A percentile compares a stretch with the other conserved stretches of the same genome.
phyloP scores from a whole-genome alignment of 1,284 basidiomycete species.

The Puccinia triticina region DNA sequence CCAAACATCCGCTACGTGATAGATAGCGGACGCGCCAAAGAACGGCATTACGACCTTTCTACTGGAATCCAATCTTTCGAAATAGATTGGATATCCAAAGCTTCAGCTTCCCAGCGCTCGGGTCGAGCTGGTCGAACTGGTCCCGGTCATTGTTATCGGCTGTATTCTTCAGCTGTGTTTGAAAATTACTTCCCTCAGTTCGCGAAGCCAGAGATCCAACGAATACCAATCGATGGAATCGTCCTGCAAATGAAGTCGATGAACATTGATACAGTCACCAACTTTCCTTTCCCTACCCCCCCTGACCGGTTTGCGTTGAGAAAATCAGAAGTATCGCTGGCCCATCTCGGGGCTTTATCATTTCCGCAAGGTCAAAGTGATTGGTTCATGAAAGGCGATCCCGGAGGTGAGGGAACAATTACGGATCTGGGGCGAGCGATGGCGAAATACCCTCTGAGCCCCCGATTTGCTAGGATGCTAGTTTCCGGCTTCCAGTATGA shows the following conservation, averaged over 20 bases:
- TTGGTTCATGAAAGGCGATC: constrained; percentile 63
- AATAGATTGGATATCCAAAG: constrained; percentile 75
- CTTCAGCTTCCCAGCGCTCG: constrained; percentile 72
- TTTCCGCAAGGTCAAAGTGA: constrained; percentile 39
- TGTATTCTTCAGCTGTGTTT: constrained; percentile 75
- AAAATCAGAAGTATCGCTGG: constrained; percentile 80
- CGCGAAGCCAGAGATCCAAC: constrained; percentile 85
- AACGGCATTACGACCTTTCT: constrained; percentile 69
- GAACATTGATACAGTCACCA: constrained; percentile 94
- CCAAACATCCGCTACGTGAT: constrained; percentile 76
- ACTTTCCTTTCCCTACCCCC: constrained; percentile 97
- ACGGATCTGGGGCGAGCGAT: constrained; percentile 87
- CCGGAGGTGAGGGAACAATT: constrained; percentile 66
- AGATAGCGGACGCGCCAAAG: constrained; percentile 77
- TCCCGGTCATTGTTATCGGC: constrained; percentile 76
- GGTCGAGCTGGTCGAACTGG: constrained; percentile 77
- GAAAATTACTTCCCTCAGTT: constrained; percentile 90
- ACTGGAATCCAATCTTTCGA: constrained; percentile 74
- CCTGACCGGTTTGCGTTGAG: constrained; percentile 78
- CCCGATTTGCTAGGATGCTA: constrained; percentile 91
- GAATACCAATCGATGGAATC: constrained; percentile 94
- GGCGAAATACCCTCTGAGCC: constrained; percentile 89
- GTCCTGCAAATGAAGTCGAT: constrained; percentile 99
- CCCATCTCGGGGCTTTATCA: constrained; percentile 74
- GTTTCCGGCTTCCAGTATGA: constrained; percentile 87